These are phyloP conservation scores for Xerocomellus intermedius DNA, from an alignment of 768 basidiomycete genomes.

Conservation along the genomic window DNA sequence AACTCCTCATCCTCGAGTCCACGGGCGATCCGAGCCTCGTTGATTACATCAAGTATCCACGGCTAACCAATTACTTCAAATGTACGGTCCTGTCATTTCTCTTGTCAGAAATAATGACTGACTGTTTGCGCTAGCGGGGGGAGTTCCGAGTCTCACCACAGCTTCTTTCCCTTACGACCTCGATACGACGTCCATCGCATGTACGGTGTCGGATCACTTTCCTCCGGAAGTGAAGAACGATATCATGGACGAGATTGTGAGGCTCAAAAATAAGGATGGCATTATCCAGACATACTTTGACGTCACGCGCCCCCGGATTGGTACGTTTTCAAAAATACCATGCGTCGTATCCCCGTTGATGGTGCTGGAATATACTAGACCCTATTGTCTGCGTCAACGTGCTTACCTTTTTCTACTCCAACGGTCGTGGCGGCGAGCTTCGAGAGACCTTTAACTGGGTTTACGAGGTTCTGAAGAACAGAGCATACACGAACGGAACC, in stretches of 20 bases:
- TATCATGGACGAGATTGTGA: slow-evolving; percentile 24
- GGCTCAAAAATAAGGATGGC: slow-evolving; percentile 16
- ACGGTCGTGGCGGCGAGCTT: slow-evolving; percentile 17
- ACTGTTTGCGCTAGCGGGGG: slow-evolving; percentile 2
- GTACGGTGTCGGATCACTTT: slow-evolving; percentile 15
- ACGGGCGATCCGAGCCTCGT: slow-evolving; percentile 19
- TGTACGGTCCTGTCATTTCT: background rate
- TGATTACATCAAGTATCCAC: slow-evolving; percentile 17
- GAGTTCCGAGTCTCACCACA: slow-evolving; percentile 12
- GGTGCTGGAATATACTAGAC: background rate
- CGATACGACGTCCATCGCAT: slow-evolving; percentile 21
- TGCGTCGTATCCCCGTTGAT: background rate
- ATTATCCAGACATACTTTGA: slow-evolving; percentile 24
- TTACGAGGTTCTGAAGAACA: slow-evolving; percentile 19
- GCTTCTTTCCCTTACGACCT: slow-evolving; percentile 15
- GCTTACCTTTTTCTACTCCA: slow-evolving; percentile 21
- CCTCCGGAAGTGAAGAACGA: slow-evolving; percentile 16
- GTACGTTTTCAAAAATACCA: slow-evolving; percentile 1
- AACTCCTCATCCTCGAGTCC: slow-evolving; percentile 22
- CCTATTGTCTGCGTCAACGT: slow-evolving; percentile 19
- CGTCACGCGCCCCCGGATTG: slow-evolving; percentile 19
- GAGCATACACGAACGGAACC: slow-evolving; percentile 20
- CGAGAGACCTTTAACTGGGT: slow-evolving; percentile 23
- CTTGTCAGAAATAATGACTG: background rate
- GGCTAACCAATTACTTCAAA: slow-evolving; percentile 22